Percentiles rank a stretch among this genome's conserved stretches.
phyloP scores from a whole-genome alignment of 257 asterid species.

The Lavandula angustifolia region DNA sequence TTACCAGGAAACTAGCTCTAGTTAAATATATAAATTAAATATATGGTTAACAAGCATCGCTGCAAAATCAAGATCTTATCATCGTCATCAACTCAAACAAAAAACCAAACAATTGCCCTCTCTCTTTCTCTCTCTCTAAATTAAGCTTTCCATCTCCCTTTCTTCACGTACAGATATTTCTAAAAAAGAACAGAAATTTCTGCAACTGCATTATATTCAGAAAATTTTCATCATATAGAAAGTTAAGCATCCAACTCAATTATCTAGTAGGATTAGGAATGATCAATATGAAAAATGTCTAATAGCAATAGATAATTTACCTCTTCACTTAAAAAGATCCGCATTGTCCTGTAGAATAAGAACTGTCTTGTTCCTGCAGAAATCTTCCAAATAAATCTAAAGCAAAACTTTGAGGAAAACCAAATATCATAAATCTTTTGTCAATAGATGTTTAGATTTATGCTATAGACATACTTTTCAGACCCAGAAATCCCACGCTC shows the following conservation, averaged over 20 bases:
- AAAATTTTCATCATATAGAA: slow-evolving; percentile 9
- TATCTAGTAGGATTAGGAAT: slow-evolving; percentile 11
- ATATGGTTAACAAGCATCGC: too few relatives aligned
- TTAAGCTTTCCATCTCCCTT: too few relatives aligned
- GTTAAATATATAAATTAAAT: too few relatives aligned
- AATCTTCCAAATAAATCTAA: slow-evolving; percentile 29
- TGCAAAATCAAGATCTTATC: too few relatives aligned
- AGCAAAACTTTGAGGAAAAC: slow-evolving; percentile 27
- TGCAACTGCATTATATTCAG: slow-evolving; percentile 22
- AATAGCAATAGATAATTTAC: slow-evolving; percentile 38
- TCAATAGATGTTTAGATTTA: slow-evolving; percentile 15
- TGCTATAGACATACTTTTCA: slow-evolving; percentile 59
- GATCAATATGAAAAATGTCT: slow-evolving; percentile 14
- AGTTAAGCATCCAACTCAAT: slow-evolving; percentile 17
- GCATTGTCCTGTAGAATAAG: slow-evolving; percentile 65
- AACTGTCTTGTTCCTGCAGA: slow-evolving; percentile 74
- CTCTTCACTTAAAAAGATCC: slow-evolving; percentile 71
- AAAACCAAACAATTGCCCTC: too few relatives aligned
- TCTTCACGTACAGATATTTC: neutral
- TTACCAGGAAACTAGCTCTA: too few relatives aligned
- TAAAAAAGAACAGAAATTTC: slow-evolving; percentile 21
- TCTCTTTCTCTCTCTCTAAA: too few relatives aligned
- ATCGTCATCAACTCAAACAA: too few relatives aligned
- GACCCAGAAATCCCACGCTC: slow-evolving; percentile 66
- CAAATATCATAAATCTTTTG: slow-evolving; percentile 11